Evolutionary conservation across 495 filamentous ascomycete genomes (phyloP), one percentile per base, ranked within the genome.

Genomic region (Cercophora newfieldiana): DNA sequence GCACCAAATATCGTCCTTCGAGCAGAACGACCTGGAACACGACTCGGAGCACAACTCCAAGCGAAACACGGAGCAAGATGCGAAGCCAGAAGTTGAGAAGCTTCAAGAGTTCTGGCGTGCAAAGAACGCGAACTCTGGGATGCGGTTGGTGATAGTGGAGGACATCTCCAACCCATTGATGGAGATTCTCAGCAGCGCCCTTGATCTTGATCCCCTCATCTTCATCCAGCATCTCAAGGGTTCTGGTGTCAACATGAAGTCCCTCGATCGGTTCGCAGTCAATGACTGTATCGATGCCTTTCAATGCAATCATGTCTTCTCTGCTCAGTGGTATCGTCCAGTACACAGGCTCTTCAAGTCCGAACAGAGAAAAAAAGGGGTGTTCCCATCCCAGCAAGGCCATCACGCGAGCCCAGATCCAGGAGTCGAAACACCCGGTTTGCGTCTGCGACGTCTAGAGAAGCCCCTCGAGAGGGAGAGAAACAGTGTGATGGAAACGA

Each of bases 211-310:
- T 21, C 55, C 24, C 22, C 26, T 29, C 55, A 22, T 58, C 3
- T 58, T 58, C 55, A 58, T 58, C 55, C 24, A 58, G 22, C 55
- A 58, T 31, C 55, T 58, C 24, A 58, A 31, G 21, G 55, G 55
- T 14, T 58, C 55, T 21, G 55, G 55, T 8, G 55, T 58, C 55
- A 58, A 58, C 28, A 2, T 22, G 5, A 28, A 58, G 14, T 58
- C 55, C 7, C 28, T 58, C 22, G 28, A 29, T 58, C 55, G 24
- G 16, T 21, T 31, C 14, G 55, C 28, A 21, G 55, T 14, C 3
- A 58, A 30, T 21, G 24, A 58, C 1, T 58, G 55, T 28, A 26
- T 30, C 28, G 55, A 58, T 18, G 21, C 28, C 16, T 31, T 29
- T 30, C 22, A 29, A n/a, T 14, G 22, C 22, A 58, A 26, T 14